A percentile compares a stretch with the other conserved stretches of the same genome.
Evolutionary conservation across 106 monocot genomes (phyloP).

Genomic region (Narthecium ossifragum): DNA sequence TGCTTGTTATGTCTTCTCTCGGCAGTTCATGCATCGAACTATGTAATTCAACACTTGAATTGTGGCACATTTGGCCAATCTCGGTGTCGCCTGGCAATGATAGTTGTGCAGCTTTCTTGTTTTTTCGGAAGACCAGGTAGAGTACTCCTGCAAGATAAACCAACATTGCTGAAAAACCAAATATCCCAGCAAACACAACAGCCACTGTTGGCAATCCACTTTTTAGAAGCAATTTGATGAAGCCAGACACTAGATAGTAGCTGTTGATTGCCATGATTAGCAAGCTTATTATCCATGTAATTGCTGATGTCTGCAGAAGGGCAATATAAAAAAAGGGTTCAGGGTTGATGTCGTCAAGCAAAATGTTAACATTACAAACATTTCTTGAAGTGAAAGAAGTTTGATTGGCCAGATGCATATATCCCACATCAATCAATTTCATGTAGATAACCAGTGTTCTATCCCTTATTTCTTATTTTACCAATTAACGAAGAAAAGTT

Average conservation of each 20-base stretch:
- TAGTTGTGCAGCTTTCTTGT: constrained; percentile 46
- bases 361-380: too few relatives aligned
- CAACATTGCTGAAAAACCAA: constrained; percentile 69
- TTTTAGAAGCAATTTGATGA: constrained; percentile 53
- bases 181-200: constrained; percentile 61
- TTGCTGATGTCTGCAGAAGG: constrained; percentile 47
- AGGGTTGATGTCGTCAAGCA: too few relatives aligned
- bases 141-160: constrained; percentile 55
- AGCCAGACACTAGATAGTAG: constrained; percentile 70
- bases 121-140: constrained; percentile 71
- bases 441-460: not conserved
- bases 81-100: constrained; percentile 43
- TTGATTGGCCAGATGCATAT: too few relatives aligned
- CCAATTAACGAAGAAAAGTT: too few relatives aligned
- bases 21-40: constrained; percentile 33
- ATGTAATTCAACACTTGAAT: constrained; percentile 8
- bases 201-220: constrained; percentile 28
- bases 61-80: constrained; percentile 10
- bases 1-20: constrained; percentile 79
- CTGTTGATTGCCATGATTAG: constrained; percentile 84
- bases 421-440: too few relatives aligned
- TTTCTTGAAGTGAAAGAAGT: too few relatives aligned
- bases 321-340: not conserved
- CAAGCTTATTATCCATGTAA: constrained; percentile 75
- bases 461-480: too few relatives aligned